These are phyloP conservation scores for Pleurotus djamor DNA, from an alignment of 768 basidiomycete genomes.

Conservation along the genomic window DNA sequence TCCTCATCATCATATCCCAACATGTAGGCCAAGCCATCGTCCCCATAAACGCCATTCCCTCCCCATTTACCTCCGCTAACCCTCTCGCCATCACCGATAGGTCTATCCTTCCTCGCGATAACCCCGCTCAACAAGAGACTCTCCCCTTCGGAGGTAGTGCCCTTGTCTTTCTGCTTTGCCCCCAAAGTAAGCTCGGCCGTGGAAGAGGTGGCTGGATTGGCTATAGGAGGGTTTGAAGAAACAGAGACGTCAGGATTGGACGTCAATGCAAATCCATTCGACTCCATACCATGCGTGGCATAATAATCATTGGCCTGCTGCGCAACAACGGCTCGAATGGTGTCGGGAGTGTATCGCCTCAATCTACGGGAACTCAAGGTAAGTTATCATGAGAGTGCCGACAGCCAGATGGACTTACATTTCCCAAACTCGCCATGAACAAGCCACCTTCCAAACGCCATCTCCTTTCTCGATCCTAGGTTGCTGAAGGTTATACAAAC, in stretches of 20 bases:
- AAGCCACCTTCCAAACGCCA: conserved; percentile 5
- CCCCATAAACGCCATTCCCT: neutral
- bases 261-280: neutral
- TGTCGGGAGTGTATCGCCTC: conserved; percentile 10
- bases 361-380: neutral
- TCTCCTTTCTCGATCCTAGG: conserved; percentile 6
- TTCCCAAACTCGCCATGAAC: conserved; percentile 1
- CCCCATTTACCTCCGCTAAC: neutral
- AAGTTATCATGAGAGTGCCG: neutral
- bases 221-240: too few relatives aligned
- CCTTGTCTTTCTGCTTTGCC: too few relatives aligned
- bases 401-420: neutral
- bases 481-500: neutral
- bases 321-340: conserved; percentile 11
- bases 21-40: conserved; percentile 5
- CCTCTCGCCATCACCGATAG: neutral
- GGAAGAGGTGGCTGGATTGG: too few relatives aligned
- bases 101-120: neutral
- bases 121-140: too few relatives aligned
- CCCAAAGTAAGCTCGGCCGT: too few relatives aligned
- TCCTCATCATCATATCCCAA: neutral
- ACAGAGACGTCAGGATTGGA: too few relatives aligned
- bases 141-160: too few relatives aligned
- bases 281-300: neutral
- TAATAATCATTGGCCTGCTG: conserved; percentile 10